Percentiles rank a stretch among this genome's conserved stretches.
phyloP scores from a whole-genome alignment of 352 stramenopile species.

The Phytophthora fragariaefolia region DNA sequence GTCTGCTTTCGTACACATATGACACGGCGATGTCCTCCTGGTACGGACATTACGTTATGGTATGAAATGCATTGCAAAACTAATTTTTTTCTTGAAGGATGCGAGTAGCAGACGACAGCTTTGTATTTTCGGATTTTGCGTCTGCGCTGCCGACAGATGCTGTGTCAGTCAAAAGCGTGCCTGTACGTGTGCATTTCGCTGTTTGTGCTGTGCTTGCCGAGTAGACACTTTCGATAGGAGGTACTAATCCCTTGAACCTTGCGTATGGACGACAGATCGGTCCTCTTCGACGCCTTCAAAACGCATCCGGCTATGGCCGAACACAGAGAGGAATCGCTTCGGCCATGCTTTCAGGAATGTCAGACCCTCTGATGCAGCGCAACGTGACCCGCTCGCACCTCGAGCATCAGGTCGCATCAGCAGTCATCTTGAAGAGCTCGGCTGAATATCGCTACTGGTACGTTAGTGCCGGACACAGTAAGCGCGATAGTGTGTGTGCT shows the following conservation, averaged over 20 bases:
- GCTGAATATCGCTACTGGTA: conserved; percentile 88
- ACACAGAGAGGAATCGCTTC: conserved; percentile 70
- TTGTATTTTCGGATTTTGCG: conserved; percentile 87
- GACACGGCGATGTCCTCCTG: conserved; percentile 75
- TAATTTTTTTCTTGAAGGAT: conserved; percentile 55
- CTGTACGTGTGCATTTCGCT: conserved; percentile 45
- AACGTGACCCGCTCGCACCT: conserved; percentile 86
- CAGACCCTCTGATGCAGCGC: conserved; percentile 75
- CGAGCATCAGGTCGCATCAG: conserved; percentile 79
- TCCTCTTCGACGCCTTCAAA: conserved; percentile 79
- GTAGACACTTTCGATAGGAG: not conserved
- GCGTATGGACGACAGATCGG: conserved; percentile 53
- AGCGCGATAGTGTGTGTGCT: not conserved
- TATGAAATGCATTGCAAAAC: not conserved
- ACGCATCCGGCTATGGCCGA: conserved; percentile 78
- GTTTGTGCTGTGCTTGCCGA: not conserved
- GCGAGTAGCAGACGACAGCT: conserved; percentile 85
- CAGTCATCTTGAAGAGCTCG: conserved; percentile 69
- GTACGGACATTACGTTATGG: conserved; percentile 41
- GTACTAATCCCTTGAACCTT: conserved; percentile 2
- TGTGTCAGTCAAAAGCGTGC: conserved; percentile 66
- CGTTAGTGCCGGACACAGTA: not conserved
- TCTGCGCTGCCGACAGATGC: conserved; percentile 76
- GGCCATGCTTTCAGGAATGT: conserved; percentile 75
- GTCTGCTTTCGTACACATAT: conserved; percentile 82